Evolutionary conservation across 1,284 basidiomycete species (phyloP).

Genomic region (Mycena sp.): DNA sequence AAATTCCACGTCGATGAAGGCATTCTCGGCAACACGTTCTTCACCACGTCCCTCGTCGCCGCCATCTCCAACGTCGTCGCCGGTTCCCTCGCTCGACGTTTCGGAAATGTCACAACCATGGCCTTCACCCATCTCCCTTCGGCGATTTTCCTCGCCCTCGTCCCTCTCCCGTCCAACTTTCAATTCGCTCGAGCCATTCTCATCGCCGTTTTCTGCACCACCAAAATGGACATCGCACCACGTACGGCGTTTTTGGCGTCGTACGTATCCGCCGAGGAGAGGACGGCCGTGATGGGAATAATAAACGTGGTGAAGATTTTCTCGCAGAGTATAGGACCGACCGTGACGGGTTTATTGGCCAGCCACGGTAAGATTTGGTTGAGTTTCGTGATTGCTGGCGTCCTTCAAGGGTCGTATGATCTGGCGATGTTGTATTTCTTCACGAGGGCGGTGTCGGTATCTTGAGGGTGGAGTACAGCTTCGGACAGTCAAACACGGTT

Average conservation of each 20-base stretch:
- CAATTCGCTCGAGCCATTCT: not conserved
- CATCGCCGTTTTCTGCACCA: not conserved
- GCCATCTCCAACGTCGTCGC: not conserved
- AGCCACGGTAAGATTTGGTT: not conserved
- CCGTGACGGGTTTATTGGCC: not conserved
- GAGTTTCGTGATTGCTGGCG: not conserved
- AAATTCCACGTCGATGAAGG: not conserved
- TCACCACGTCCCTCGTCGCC: not conserved
- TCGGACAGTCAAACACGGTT: too few species aligned
- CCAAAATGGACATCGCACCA: not conserved
- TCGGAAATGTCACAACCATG: not conserved
- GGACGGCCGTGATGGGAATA: not conserved
- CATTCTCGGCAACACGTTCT: not conserved
- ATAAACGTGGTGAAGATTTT: conserved; percentile 2
- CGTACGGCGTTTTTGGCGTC: not conserved
- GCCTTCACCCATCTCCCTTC: not conserved
- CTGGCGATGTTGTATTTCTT: not conserved
- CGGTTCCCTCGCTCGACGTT: not conserved
- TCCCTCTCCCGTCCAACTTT: not conserved
- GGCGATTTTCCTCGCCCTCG: not conserved
- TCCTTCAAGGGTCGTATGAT: not conserved
- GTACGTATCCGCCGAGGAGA: not conserved
- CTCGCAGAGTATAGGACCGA: not conserved
- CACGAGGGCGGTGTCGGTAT: not conserved
- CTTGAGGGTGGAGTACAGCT: too few species aligned